Evolutionary conservation across 371 early-diverging fungal species (phyloP).

Genomic region (Apophysomyces trapeziformis): DNA sequence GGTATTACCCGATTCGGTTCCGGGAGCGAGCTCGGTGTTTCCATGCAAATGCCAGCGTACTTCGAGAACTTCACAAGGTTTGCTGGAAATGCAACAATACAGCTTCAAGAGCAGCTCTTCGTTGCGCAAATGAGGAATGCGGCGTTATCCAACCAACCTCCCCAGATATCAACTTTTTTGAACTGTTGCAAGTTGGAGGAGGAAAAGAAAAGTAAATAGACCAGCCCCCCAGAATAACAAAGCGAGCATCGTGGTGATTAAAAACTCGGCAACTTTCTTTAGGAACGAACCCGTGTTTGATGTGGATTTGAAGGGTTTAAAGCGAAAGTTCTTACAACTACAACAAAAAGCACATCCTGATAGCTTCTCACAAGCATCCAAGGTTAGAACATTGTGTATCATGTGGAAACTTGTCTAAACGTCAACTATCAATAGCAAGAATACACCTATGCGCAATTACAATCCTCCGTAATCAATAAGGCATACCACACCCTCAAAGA

Average conservation of each 20-base stretch:
- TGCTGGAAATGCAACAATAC: conserved; percentile 42
- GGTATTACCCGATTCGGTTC: background rate
- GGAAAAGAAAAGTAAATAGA: conserved; percentile 20
- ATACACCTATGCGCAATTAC: conserved; percentile 73
- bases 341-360: conserved; percentile 92
- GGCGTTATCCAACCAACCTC: conserved; percentile 64
- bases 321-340: conserved; percentile 68
- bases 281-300: conserved; percentile 52
- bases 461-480: conserved; percentile 86
- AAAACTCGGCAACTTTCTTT: background rate
- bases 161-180: conserved; percentile 60
- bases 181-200: conserved; percentile 39
- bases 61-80: conserved; percentile 11
- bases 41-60: background rate
- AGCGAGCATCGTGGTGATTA: too few relatives aligned
- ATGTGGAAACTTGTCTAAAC: background rate
- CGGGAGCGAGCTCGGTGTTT: background rate
- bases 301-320: conserved; percentile 66
- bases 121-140: conserved; percentile 56
- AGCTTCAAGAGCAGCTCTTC: conserved; percentile 31
- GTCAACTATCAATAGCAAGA: conserved; percentile 56
- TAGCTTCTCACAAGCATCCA: conserved; percentile 69
- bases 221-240: too few relatives aligned
- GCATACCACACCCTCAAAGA: conserved; percentile 82
- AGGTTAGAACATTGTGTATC: conserved; percentile 43